phyloP scores from a whole-genome alignment of 2,329 filamentous ascomycete species.

The Fusarium kyushuense region DNA sequence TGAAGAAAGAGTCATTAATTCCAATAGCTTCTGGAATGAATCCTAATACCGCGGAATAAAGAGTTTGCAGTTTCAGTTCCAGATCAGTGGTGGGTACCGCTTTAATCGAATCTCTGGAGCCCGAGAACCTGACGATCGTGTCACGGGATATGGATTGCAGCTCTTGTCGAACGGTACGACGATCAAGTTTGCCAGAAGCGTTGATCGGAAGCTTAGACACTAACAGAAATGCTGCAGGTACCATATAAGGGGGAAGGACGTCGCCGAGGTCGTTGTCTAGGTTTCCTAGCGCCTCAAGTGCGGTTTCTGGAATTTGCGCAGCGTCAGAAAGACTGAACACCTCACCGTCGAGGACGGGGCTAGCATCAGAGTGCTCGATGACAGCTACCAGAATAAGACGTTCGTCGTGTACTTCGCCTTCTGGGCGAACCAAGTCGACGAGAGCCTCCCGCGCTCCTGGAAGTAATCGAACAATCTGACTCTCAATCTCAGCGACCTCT shows the following conservation, averaged over 20 bases:
- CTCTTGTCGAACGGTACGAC: background rate
- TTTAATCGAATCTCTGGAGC: background rate
- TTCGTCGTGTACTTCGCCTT: background rate
- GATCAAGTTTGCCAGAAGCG: slow-evolving; percentile 6
- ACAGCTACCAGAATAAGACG: slow-evolving; percentile 4
- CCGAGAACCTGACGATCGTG: background rate
- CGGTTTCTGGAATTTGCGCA: background rate
- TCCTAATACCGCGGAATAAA: background rate
- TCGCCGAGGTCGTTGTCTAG: background rate
- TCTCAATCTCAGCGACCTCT: background rate
- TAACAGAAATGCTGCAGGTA: slow-evolving; percentile 1
- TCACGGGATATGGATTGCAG: slow-evolving; percentile 3
- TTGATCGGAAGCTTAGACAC: background rate
- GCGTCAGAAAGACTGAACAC: background rate
- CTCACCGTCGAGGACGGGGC: background rate
- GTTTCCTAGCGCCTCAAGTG: background rate
- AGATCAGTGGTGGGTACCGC: background rate
- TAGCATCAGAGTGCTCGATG: background rate
- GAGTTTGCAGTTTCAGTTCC: background rate
- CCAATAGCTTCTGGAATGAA: background rate
- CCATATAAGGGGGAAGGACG: background rate
- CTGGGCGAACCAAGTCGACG: background rate
- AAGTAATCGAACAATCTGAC: background rate
- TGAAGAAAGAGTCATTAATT: background rate
- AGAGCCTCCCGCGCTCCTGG: background rate